Conservation (phyloP, 202 grass and related monocot species). For the Panicum virgatum region DNA sequence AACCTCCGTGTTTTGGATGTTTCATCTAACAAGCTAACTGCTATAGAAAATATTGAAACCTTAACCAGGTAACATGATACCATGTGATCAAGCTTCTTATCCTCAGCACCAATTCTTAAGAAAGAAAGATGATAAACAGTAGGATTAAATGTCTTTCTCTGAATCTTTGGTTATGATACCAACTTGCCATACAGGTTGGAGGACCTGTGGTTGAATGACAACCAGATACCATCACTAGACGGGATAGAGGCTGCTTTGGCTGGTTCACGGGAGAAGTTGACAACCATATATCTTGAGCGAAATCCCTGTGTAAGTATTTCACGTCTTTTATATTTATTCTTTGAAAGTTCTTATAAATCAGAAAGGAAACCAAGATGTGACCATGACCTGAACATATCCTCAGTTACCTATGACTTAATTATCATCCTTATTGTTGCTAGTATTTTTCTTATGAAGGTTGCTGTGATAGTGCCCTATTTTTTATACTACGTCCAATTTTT, state of each 20-base stretch:
- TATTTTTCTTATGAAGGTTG: not conserved
- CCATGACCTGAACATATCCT: not conserved
- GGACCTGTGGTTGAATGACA: conserved; percentile 97
- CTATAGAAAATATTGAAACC: conserved; percentile 68
- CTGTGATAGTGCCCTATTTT: not conserved
- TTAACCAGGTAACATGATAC: conserved; percentile 61
- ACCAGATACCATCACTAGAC: conserved; percentile 91
- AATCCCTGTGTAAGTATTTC: conserved; percentile 87
- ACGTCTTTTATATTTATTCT: conserved; percentile 11
- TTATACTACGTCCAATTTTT: not conserved
- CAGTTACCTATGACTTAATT: not conserved
- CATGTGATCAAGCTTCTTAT: conserved; percentile 3
- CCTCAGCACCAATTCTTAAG: not conserved
- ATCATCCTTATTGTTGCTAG: not conserved
- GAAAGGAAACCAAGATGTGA: not conserved
- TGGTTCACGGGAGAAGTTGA: conserved; percentile 69
- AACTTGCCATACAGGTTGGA: conserved; percentile 61
- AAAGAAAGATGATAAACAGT: not conserved
- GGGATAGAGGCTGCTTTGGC: conserved; percentile 63
- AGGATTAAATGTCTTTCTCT: not conserved
- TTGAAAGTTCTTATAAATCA: not conserved
- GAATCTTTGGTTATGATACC: conserved; percentile 7
- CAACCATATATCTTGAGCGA: conserved; percentile 93
- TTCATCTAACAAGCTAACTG: conserved; percentile 86
- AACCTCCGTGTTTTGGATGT: conserved; percentile 90